Evolutionary conservation across 148 eudicot species (phyloP).

Genomic region (Rhododendron mucronatum): DNA sequence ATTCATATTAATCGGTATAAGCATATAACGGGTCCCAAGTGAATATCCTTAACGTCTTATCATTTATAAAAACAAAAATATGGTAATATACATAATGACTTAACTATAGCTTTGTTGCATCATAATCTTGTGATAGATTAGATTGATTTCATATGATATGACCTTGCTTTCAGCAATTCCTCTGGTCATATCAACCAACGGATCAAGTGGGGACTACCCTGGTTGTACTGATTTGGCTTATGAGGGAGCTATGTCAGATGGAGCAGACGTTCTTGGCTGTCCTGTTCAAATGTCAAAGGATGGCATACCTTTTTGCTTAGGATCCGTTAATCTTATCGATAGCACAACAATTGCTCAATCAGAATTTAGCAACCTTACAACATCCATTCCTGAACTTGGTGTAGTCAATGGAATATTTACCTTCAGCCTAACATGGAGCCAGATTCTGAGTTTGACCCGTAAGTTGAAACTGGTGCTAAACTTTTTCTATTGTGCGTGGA

Average conservation of each 20-base stretch:
- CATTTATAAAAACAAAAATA: background rate
- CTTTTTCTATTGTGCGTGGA: background rate
- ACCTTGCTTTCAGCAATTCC: slow-evolving; percentile 44
- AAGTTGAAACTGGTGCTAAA: background rate
- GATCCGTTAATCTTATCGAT: slow-evolving; percentile 60
- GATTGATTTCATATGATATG: slow-evolving; percentile 3
- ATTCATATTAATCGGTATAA: background rate
- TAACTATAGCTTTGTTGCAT: background rate
- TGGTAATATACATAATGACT: background rate
- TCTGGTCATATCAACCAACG: slow-evolving; percentile 61
- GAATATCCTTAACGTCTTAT: background rate
- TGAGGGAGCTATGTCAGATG: slow-evolving; percentile 63
- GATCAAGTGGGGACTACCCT: slow-evolving; percentile 93
- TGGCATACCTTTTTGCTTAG: slow-evolving; percentile 81
- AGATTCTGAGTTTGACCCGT: slow-evolving; percentile 47
- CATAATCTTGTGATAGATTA: background rate
- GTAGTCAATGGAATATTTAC: slow-evolving; percentile 52
- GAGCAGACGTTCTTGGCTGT: slow-evolving; percentile 83
- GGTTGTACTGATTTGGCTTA: slow-evolving; percentile 83
- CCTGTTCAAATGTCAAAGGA: slow-evolving; percentile 82
- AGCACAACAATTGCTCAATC: slow-evolving; percentile 51
- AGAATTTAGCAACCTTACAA: slow-evolving; percentile 28
- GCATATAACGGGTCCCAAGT: background rate
- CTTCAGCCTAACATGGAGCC: slow-evolving; percentile 66
- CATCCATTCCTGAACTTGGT: slow-evolving; percentile 45